A percentile compares a stretch with the other conserved stretches of the same genome.
Conservation (phyloP, 768 basidiomycete genomes). For the Termitomyces eurrhizus region DNA sequence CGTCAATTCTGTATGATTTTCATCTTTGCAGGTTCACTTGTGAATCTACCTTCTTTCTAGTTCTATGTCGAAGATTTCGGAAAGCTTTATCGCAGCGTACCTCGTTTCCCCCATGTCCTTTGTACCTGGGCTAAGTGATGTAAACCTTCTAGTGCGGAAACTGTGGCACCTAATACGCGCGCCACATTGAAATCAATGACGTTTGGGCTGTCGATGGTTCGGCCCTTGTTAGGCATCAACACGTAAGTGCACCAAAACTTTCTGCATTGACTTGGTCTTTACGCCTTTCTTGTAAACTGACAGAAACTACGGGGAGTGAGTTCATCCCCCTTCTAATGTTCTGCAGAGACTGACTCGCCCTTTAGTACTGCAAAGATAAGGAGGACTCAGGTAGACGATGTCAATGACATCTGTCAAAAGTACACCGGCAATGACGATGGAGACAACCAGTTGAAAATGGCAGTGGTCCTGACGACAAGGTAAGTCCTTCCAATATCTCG, state of each 20-base stretch:
- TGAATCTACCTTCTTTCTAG: constrained; percentile 9
- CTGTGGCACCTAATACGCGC: constrained; percentile 27
- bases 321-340: neutral
- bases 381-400: constrained; percentile 24
- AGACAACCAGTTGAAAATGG: constrained; percentile 24
- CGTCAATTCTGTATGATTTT: constrained; percentile 29
- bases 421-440: constrained; percentile 28
- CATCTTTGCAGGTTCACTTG: neutral
- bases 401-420: constrained; percentile 27
- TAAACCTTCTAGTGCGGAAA: constrained; percentile 25
- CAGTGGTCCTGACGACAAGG: constrained; percentile 27
- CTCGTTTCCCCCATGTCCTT: neutral
- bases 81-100: constrained; percentile 33
- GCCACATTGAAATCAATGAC: constrained; percentile 28
- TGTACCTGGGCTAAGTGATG: neutral
- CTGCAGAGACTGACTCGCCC: neutral
- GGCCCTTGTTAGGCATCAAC: constrained; percentile 28
- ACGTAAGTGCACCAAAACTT: constrained; percentile 16
- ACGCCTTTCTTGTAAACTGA: neutral
- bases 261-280: neutral
- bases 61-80: constrained; percentile 39
- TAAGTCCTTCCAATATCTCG: constrained; percentile 7
- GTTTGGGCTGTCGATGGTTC: constrained; percentile 29
- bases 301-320: constrained; percentile 35
- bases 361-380: constrained; percentile 29